Percentiles rank a stretch among this genome's conserved stretches.
phyloP scores from a whole-genome alignment of 495 filamentous ascomycete species.

The Niebla homalea region DNA sequence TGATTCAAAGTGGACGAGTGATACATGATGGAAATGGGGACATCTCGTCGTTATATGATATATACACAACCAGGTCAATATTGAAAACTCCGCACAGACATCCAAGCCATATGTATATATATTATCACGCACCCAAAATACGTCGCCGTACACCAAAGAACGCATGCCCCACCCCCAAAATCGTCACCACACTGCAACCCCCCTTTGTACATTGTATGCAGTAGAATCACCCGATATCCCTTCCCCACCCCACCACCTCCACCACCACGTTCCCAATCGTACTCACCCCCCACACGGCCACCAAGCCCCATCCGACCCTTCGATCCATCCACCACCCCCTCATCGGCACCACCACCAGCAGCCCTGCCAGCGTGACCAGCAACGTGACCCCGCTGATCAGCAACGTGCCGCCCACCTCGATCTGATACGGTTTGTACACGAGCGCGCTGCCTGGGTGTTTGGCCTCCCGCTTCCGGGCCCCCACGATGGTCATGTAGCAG shows the following conservation, averaged over 20 bases:
- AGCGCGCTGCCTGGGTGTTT: constrained; percentile 44
- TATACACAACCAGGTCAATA: too few species aligned
- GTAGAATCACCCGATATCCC: constrained; percentile 17
- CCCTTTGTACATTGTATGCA: background rate
- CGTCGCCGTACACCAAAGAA: too few species aligned
- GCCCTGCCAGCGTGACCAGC: constrained; percentile 61
- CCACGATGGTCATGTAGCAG: constrained; percentile 55
- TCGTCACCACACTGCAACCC: too few species aligned
- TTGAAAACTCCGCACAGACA: too few species aligned
- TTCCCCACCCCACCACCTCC: constrained; percentile 52
- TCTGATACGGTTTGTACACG: constrained; percentile 52
- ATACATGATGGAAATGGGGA: too few species aligned
- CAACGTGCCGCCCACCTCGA: constrained; percentile 72
- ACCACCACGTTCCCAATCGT: constrained; percentile 70
- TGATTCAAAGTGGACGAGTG: too few species aligned
- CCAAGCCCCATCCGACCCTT: constrained; percentile 67
- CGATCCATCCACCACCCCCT: constrained; percentile 86
- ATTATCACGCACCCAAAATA: too few species aligned
- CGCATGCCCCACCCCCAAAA: too few species aligned
- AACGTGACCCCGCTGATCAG: constrained; percentile 70
- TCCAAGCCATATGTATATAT: too few species aligned
- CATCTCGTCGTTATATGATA: too few species aligned
- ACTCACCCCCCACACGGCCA: constrained; percentile 75
- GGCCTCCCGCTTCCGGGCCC: constrained; percentile 37
- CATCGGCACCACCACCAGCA: constrained; percentile 69